A percentile compares a stretch with the other conserved stretches of the same genome.
These are phyloP conservation scores for Lecanicillium sp. DNA, from an alignment of 2,329 filamentous ascomycete species.

Conservation along the genomic window DNA sequence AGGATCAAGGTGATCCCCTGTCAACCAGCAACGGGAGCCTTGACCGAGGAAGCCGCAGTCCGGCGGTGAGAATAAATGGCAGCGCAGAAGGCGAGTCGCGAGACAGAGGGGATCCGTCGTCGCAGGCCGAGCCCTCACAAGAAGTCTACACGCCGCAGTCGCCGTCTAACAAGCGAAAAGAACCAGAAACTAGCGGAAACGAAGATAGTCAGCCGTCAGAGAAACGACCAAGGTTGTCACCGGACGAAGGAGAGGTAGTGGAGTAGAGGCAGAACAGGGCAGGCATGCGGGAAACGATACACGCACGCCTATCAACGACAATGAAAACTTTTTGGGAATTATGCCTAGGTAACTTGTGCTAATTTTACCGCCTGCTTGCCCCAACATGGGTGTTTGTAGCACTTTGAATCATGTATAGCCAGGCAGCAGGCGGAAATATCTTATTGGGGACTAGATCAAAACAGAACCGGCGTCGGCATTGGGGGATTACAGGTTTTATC, in stretches of 20 bases:
- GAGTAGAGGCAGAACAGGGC: constrained; percentile 16
- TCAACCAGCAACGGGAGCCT: constrained; percentile 36
- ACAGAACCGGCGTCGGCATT: no score
- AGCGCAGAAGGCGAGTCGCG: constrained; percentile 25
- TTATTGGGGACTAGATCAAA: no score
- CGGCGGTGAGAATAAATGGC: constrained; percentile 31
- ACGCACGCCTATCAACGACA: no score
- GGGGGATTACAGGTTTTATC: no score
- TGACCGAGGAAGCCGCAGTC: constrained; percentile 42
- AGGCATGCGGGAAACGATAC: no score
- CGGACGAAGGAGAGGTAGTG: constrained; percentile 40
- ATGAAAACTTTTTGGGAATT: no score
- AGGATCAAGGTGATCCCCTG: constrained; percentile 33
- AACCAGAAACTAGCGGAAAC: constrained; percentile 24
- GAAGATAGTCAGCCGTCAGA: constrained; percentile 26
- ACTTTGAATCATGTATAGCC: no score
- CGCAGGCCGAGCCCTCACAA: constrained; percentile 23
- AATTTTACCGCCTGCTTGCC: no score
- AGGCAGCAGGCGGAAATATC: no score
- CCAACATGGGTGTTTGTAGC: no score
- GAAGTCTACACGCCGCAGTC: constrained; percentile 24
- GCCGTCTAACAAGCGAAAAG: constrained; percentile 35
- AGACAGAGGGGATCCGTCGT: constrained; percentile 12
- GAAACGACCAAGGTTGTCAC: constrained; percentile 36
- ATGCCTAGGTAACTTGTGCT: no score